Base-by-base conservation (phyloP, 331 rosid species). In the Pyracantha coccinea region DNA sequence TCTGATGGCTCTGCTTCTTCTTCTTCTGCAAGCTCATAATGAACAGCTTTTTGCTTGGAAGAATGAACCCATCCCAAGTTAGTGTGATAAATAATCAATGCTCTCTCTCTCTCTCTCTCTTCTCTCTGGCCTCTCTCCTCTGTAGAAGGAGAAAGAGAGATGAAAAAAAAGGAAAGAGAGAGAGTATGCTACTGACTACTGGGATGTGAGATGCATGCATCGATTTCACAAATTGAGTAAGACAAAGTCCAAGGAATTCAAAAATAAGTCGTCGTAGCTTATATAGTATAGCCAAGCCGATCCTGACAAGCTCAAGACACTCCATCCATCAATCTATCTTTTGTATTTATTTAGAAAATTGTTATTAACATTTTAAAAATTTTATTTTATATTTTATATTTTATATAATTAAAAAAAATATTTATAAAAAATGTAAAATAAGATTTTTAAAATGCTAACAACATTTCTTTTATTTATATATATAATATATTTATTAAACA, bases 41-140 rank as follows among this genome's bases (percentile, higher is more conserved):
- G 81, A 81, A 81, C 92, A 86, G 93, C 97, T 88, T 92, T 94
- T 90, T 92, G 90, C 95, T 84, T 91, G 76, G 95, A 85, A 87
- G 79, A 88, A 81, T 71, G 97, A 88, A 90, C 53, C 97, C 97
- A 77, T 12, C 57, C 81, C 53, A 29, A 68, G 60, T 78, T 81
- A 80, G 76, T 63, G 52, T 15, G 55, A 50, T 50, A 62, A 66
- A 76, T 67, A 58, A 66, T 71, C 70, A 77, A 81, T 66, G 58
- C 21, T 59, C 1, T 72, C 17, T 69, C 24, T 44, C 57, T 67
- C 69, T 24, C 38, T 24, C 58, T 68, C 19, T 38, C 44, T 38
- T 9, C 61, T 4, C 41, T 69, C 61, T 31, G 50, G 55, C 62
- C n/a, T 19, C 7, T 7, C 72, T 57, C 69, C 67, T 62, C 50